Evolutionary conservation across 768 basidiomycete genomes (phyloP), one percentile per base, ranked within the genome.

Genomic region (Lactifluus subvellereus): DNA sequence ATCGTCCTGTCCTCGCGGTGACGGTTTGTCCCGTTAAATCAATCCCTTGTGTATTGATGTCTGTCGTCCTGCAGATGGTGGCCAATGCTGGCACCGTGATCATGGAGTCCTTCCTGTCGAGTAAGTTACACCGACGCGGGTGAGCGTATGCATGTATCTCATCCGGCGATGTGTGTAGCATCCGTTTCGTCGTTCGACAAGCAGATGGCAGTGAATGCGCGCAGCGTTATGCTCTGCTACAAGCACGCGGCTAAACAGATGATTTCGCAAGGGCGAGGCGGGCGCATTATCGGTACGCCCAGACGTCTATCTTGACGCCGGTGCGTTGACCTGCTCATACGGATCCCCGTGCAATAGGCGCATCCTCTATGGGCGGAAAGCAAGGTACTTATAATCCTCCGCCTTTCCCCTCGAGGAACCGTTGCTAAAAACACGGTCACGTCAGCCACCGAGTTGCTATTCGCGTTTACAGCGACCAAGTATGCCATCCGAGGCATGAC

Each of bases 401-500:
- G n/a, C n/a, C 38, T 4, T 20, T 22, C 38, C 1, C 10, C 6
- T 52, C n/a, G 30, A 33, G 37, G 22, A 37, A 37, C 4, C 3
- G 6, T 33, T 47, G 33, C 27, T 58, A 18, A 59, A 11, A 18
- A 9, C 10, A 20, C 4, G 43, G 30, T 30, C 51, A 35, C 20
- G 27, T 22, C 33, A 65, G 59, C 38, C 38, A 3, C 1, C 7
- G n/a, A 27, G 4, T 3, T 11, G 22, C 10, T 61, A 20, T 10
- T 48, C 35, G 54, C 56, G n/a, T 71, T 67, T 62, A 59, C 59
- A 7, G 49, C 68, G 11, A 61, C 58, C 30, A 71, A 69, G 47
- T 71, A 70, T 38, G 70, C 69, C 37, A 49, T 71, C 42, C 55
- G 66, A 30, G 69, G 60, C 45, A 49, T 70, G 37, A 71, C 69